Conservation (phyloP, 495 filamentous ascomycete species). For the Geopyxis carbonaria region DNA sequence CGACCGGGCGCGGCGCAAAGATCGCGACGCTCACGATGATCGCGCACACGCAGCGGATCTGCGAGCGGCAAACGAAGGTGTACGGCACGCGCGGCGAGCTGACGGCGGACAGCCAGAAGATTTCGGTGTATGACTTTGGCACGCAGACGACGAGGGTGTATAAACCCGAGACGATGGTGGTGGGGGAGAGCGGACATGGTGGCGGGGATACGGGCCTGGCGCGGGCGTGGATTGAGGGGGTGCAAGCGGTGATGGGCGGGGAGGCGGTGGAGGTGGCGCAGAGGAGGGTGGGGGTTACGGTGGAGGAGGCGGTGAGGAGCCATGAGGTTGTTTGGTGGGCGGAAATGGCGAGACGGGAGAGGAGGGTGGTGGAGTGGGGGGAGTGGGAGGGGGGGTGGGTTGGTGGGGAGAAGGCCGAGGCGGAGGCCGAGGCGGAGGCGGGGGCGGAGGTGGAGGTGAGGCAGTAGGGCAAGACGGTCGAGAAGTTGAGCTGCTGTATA, state of each 20-base stretch:
- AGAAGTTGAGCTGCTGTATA: too few species aligned
- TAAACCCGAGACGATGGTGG: constrained; percentile 29
- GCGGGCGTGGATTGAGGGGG: constrained; percentile 59
- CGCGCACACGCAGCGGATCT: constrained; percentile 71
- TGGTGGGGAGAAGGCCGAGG: too few species aligned
- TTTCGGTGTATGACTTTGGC: constrained; percentile 46
- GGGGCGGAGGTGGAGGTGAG: too few species aligned
- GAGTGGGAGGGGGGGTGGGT: constrained; percentile 51
- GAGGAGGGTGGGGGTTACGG: constrained; percentile 53
- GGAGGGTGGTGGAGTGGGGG: constrained; percentile 56
- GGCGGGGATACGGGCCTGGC: constrained; percentile 78
- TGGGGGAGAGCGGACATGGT: constrained; percentile 48
- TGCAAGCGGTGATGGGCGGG: constrained; percentile 56
- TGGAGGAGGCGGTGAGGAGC: constrained; percentile 71
- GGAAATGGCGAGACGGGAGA: constrained; percentile 59
- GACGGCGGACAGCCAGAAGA: constrained; percentile 51
- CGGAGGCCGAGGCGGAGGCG: too few species aligned
- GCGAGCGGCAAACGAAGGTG: constrained; percentile 60
- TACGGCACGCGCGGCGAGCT: constrained; percentile 81
- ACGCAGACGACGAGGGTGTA: constrained; percentile 38
- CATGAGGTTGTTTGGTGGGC: constrained; percentile 92
- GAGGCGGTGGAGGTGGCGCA: constrained; percentile 50
- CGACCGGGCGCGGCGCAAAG: constrained; percentile 42
- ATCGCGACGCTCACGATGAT: constrained; percentile 88
- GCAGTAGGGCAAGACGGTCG: too few species aligned